A percentile compares a stretch with the other conserved stretches of the same genome.
Conservation (phyloP, 768 basidiomycete species). For the Pleurotus ostreatus region DNA sequence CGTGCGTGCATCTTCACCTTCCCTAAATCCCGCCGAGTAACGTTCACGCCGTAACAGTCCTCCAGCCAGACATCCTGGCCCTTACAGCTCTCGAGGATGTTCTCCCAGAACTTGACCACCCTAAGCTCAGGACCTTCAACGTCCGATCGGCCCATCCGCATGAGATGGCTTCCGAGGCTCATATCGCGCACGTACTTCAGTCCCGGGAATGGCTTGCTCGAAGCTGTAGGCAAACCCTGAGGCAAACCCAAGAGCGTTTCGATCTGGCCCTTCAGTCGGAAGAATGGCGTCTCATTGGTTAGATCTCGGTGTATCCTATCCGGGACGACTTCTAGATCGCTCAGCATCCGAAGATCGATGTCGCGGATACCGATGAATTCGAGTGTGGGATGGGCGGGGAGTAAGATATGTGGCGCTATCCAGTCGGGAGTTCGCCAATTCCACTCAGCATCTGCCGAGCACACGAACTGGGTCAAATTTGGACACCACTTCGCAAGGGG, state of each 20-base stretch:
- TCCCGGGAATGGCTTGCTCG: constrained; percentile 54
- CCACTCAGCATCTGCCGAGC: constrained; percentile 76
- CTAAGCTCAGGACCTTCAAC: constrained; percentile 25
- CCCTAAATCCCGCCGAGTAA: constrained; percentile 39
- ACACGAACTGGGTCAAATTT: constrained; percentile 65
- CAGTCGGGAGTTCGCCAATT: constrained; percentile 77
- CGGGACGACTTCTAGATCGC: constrained; percentile 31
- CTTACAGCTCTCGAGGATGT: constrained; percentile 37
- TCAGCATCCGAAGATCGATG: constrained; percentile 58
- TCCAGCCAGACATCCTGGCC: constrained; percentile 59
- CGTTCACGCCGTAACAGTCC: constrained; percentile 57
- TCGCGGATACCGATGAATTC: constrained; percentile 70
- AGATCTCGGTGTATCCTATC: constrained; percentile 22
- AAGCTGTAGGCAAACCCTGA: neutral
- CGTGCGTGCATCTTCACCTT: constrained; percentile 15
- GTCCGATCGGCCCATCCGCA: constrained; percentile 34
- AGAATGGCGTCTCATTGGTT: constrained; percentile 48
- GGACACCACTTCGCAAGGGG: constrained; percentile 69
- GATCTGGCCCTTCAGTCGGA: constrained; percentile 63
- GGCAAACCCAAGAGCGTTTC: constrained; percentile 44
- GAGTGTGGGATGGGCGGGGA: constrained; percentile 59
- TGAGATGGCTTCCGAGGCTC: constrained; percentile 51
- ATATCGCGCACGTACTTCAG: constrained; percentile 63
- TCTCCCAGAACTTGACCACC: constrained; percentile 39
- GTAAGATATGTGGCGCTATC: constrained; percentile 73